These are phyloP conservation scores for Teratosphaeria destructans DNA, from an alignment of 2,329 filamentous ascomycete species.

Conservation along the genomic window DNA sequence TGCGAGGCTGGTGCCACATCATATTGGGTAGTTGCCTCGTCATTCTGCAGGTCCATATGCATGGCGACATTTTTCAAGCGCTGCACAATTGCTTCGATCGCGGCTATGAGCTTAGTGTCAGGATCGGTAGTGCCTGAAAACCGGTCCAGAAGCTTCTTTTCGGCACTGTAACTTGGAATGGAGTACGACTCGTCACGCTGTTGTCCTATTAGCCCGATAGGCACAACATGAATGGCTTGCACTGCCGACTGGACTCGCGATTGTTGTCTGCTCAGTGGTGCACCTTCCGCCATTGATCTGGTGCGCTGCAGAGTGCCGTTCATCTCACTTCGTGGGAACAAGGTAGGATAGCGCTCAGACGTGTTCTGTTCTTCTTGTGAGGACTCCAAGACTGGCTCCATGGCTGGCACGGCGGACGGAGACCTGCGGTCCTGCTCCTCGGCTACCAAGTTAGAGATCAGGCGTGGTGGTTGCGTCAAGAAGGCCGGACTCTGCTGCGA, in stretches of 20 bases:
- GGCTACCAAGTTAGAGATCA: constrained; percentile 3
- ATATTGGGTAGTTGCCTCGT: constrained; percentile 20
- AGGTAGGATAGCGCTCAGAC: constrained; percentile 24
- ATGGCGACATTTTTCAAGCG: constrained; percentile 16
- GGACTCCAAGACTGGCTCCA: constrained; percentile 12
- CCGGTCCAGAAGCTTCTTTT: constrained; percentile 13
- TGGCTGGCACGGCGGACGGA: constrained; percentile 24
- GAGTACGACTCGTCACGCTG: constrained; percentile 24
- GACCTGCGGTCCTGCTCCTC: constrained; percentile 17
- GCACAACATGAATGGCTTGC: constrained; percentile 12
- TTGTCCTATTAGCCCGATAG: constrained; percentile 18
- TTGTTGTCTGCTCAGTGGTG: background rate
- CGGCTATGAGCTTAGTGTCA: constrained; percentile 4
- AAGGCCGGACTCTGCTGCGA: background rate
- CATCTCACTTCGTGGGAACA: constrained; percentile 14
- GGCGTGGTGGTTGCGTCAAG: constrained; percentile 8
- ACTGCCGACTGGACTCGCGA: constrained; percentile 2
- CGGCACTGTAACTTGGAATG: constrained; percentile 11
- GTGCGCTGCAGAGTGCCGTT: background rate
- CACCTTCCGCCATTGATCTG: background rate
- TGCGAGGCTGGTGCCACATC: constrained; percentile 16
- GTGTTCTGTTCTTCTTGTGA: constrained; percentile 25
- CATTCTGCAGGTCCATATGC: constrained; percentile 27
- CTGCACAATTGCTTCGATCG: constrained; percentile 19
- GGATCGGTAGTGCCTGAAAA: constrained; percentile 14